phyloP scores from a whole-genome alignment of 768 basidiomycete species.

The Asterophora lycoperdoides region DNA sequence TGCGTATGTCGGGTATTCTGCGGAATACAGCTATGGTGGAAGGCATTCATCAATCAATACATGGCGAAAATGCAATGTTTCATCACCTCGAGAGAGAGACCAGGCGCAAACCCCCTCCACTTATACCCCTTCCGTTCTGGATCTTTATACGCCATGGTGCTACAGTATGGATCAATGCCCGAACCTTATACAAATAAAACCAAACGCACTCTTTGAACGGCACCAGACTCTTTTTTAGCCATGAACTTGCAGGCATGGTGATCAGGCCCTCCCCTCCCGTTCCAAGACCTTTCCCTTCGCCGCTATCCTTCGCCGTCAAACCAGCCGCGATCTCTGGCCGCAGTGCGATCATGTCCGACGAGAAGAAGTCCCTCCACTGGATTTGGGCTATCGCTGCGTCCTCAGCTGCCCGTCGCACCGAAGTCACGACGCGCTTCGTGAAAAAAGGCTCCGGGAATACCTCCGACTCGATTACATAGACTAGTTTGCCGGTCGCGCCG shows the following conservation, averaged over 20 bases:
- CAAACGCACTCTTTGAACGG: constrained; percentile 13
- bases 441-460: background rate
- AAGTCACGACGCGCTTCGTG: constrained; percentile 10
- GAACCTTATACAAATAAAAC: background rate
- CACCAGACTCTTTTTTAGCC: constrained; percentile 13
- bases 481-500: background rate
- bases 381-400: constrained; percentile 8
- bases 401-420: constrained; percentile 1
- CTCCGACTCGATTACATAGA: constrained; percentile 4
- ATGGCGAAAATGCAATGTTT: background rate
- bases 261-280: constrained; percentile 3
- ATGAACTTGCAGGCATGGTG: constrained; percentile 8
- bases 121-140: constrained; percentile 7
- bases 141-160: constrained; percentile 11
- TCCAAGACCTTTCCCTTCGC: background rate
- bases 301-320: background rate
- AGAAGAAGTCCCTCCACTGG: constrained; percentile 11
- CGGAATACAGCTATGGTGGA: constrained; percentile 1
- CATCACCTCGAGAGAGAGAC: constrained; percentile 13
- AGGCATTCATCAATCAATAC: background rate
- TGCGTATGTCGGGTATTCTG: constrained; percentile 3
- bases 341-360: constrained; percentile 5
- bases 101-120: constrained; percentile 13
- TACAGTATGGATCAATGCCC: background rate
- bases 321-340: constrained; percentile 2